phyloP scores from a whole-genome alignment of 2,329 filamentous ascomycete species.

The Arthrobotrys iridis region DNA sequence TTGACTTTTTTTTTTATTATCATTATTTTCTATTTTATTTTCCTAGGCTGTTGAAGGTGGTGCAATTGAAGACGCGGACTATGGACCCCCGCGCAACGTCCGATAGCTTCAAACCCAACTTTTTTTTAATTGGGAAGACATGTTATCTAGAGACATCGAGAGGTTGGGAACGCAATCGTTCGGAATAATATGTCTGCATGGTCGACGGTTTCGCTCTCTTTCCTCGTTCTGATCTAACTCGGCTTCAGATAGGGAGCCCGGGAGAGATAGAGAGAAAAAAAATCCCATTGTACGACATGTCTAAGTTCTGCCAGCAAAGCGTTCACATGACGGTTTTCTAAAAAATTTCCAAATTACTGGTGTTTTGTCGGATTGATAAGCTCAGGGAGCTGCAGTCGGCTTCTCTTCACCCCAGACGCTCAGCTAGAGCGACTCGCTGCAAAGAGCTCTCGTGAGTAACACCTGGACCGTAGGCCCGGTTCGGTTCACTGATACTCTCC shows the following conservation, averaged over 20 bases:
- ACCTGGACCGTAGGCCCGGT: constrained; percentile 13
- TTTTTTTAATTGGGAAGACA: not conserved
- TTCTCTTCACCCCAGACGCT: constrained; percentile 12
- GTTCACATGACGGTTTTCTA: constrained; percentile 35
- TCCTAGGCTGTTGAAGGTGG: no score
- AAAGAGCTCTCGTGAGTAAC: constrained; percentile 15
- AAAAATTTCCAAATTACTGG: not conserved
- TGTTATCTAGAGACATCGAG: constrained; percentile 5
- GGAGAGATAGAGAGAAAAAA: no score
- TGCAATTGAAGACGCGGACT: no score
- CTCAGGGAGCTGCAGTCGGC: constrained; percentile 12
- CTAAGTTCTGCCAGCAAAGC: constrained; percentile 20
- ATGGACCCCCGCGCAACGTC: not conserved
- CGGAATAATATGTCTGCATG: constrained; percentile 18
- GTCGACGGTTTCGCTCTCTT: not conserved
- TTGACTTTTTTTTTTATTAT: not conserved
- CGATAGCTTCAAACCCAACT: constrained; percentile 7
- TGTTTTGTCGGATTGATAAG: constrained; percentile 39
- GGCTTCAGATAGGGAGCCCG: no score
- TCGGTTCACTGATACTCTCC: constrained; percentile 9
- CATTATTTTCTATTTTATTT: no score
- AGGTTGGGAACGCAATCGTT: not conserved
- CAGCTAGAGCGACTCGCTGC: constrained; percentile 3
- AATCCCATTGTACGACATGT: constrained; percentile 15
- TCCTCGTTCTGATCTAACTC: not conserved